Base-by-base conservation (phyloP, 129 eudicot species). In the Glebionis coronaria region DNA sequence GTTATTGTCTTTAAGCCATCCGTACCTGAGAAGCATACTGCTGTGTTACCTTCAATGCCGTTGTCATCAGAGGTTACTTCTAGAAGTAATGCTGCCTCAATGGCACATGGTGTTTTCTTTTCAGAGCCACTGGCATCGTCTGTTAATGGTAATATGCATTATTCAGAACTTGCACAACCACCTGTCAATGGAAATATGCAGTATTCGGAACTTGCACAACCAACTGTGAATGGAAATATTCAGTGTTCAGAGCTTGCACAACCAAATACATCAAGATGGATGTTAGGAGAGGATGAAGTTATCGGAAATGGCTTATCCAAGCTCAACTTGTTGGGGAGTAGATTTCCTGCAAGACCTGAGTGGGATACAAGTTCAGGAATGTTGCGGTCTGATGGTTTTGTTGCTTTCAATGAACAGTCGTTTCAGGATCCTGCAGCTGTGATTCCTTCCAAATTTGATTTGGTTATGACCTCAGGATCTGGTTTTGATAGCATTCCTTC, bases 1-100 rank as follows among this genome's bases (percentile, higher is more conserved):
- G 96, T 84, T 73, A 93, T 93, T 75, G 82, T 93, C 40, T 93
- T 93, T 72, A 89, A 84, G 81, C 97, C 98, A 6, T 59, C 82
- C n/a, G 67, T 76, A 12, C 72, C 72, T 13, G 95, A 88, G 74
- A 89, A 81, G 54, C 79, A 69, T 61, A 61, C 61, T 5, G 85
- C 76, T 64, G 82, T 18, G 5, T 35, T 58, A 20, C 56, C 72
- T 77, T 63, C 72, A 12, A 73, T 50, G 11, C 46, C 31, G 56
- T 61, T 58, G 16, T 61, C 90, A 29, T 69, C 85, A 50, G 84
- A 74, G 60, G 67, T 28, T 59, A 73, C 61, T 65, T 49, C 25
- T 61, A 78, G 77, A 42, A 58, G 60, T 68, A 63, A 63, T 54
- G 56, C 52, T 69, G 46, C 63, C 20, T 58, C 74, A 23, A 65